Percentiles rank a stretch among this genome's conserved stretches.
phyloP scores from a whole-genome alignment of 169 alveolate genomes.

The Blepharisma undulans region DNA sequence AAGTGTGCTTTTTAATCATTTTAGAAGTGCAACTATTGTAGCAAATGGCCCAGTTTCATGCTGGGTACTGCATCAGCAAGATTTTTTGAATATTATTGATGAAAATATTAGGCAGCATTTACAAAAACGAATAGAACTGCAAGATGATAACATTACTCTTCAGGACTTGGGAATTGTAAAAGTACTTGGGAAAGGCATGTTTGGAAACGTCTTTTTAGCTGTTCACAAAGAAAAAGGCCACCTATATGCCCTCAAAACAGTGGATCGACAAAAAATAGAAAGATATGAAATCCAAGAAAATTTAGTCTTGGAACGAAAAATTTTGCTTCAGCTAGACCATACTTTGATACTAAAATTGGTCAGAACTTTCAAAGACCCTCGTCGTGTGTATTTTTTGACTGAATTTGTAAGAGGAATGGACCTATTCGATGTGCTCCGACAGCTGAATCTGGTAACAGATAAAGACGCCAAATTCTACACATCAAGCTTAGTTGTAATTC shows the following conservation, averaged over 20 bases:
- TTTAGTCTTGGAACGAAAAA: neutral
- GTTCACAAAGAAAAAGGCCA: slow-evolving; percentile 77
- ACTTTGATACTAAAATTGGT: neutral
- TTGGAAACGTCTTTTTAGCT: slow-evolving; percentile 91
- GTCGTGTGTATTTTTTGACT: slow-evolving; percentile 62
- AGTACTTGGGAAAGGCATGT: slow-evolving; percentile 89
- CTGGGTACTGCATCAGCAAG: slow-evolving; percentile 40
- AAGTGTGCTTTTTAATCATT: neutral
- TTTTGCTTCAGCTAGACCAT: slow-evolving; percentile 15
- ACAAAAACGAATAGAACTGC: slow-evolving; percentile 90
- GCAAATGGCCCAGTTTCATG: slow-evolving; percentile 48
- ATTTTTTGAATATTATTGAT: slow-evolving; percentile 42
- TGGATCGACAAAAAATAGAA: slow-evolving; percentile 77
- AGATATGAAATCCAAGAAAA: slow-evolving; percentile 7
- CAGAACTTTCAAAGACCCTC: slow-evolving; percentile 55
- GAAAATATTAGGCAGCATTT: slow-evolving; percentile 85
- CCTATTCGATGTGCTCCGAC: slow-evolving; percentile 66
- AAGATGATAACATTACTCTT: slow-evolving; percentile 88
- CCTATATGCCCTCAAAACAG: slow-evolving; percentile 90
- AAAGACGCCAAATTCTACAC: slow-evolving; percentile 55
- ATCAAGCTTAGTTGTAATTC: slow-evolving; percentile 45
- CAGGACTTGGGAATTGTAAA: slow-evolving; percentile 80
- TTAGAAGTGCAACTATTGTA: slow-evolving; percentile 3
- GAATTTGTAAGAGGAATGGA: slow-evolving; percentile 64
- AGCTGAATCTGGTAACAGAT: slow-evolving; percentile 53